Evolutionary conservation across 1,139 yeast species (phyloP), one percentile per base, ranked within the genome.

Genomic region (Scheffersomyces insectosa): DNA sequence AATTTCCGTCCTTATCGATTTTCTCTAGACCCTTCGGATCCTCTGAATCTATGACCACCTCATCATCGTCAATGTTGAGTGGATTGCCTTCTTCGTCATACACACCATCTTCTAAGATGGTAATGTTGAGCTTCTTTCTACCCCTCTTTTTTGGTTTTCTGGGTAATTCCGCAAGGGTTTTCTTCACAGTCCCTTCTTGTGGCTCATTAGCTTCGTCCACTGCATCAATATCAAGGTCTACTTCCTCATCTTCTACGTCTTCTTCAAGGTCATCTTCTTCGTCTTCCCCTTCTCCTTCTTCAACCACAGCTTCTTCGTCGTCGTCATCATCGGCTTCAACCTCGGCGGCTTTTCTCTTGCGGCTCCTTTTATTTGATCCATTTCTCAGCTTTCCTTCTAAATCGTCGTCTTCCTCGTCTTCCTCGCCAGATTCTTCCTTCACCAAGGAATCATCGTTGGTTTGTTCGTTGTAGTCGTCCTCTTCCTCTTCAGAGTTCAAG

Each of bases 21-120:
- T 93, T 93, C 13, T 70, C 75, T 46, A 83, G 86, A 37, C 98
- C 98, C 45, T 82, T 82, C 4, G 83, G 80, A 63, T 93, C 98
- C 50, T 79, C 85, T 45, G 68, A 62, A 1, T 87, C 87, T n/a
- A 90, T 74, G 5, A 79, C 82, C 40, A 85, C 83, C 67, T 93
- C 98, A 59, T 91, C 97, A 54, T 85, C 79, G n/a, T 68, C 70
- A 5, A 89, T 76, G 34, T 74, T 73, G 45, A 82, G 67, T 12
- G 76, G 73, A 46, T 77, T 73, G 7, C 82, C 82, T 27, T 77
- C 75, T 40, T 74, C 79, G 57, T 77, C 82, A 47, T 68, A 66
- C 11, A 59, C 63, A 2, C 74, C 76, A 38, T 70, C 77, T 38
- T 70, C 77, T 15, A 65, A 59, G 20, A 60, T 44, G 13, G 62